Percentiles rank a stretch among this genome's conserved stretches.
These are phyloP conservation scores for Radiomyces spectabilis DNA, from an alignment of 192 early-diverging fungal species.

Conservation along the genomic window DNA sequence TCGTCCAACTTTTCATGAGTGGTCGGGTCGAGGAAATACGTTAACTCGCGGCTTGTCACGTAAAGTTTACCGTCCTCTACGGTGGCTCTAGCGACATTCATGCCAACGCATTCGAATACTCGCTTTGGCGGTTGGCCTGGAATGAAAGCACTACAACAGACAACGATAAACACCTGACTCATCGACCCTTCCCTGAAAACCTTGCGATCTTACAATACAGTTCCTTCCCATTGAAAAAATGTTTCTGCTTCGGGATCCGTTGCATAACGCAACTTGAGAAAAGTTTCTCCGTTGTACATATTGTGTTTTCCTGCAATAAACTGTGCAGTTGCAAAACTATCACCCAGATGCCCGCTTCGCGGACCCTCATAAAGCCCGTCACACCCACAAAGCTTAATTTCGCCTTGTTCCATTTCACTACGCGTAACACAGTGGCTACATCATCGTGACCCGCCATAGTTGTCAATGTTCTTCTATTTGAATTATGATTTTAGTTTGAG, in stretches of 20 bases:
- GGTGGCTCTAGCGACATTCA: conserved; percentile 11
- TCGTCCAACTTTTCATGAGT: neutral
- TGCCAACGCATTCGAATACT: conserved; percentile 5
- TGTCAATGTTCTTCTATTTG: too few species aligned
- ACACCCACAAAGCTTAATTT: too few species aligned
- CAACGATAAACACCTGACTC: neutral
- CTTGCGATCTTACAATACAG: conserved; percentile 2
- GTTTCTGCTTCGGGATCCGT: conserved; percentile 3
- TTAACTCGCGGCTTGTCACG: conserved; percentile 6
- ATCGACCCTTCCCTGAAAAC: too few species aligned
- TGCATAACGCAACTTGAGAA: conserved; percentile 1
- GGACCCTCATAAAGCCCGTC: too few species aligned
- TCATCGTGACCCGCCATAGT: too few species aligned
- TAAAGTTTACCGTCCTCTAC: neutral
- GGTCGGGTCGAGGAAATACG: conserved; percentile 7
- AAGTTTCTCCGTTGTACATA: neutral
- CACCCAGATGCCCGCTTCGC: too few species aligned
- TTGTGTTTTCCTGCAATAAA: too few species aligned
- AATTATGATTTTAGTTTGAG: too few species aligned
- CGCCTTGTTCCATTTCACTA: too few species aligned
- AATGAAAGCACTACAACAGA: conserved; percentile 2
- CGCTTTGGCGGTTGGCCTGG: conserved; percentile 6
- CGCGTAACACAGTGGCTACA: too few species aligned
- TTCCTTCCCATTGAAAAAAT: conserved; percentile 6
- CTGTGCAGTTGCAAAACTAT: too few species aligned